Base-by-base conservation (phyloP, 108 stramenopile species). In the Nannochloropsis salina region DNA sequence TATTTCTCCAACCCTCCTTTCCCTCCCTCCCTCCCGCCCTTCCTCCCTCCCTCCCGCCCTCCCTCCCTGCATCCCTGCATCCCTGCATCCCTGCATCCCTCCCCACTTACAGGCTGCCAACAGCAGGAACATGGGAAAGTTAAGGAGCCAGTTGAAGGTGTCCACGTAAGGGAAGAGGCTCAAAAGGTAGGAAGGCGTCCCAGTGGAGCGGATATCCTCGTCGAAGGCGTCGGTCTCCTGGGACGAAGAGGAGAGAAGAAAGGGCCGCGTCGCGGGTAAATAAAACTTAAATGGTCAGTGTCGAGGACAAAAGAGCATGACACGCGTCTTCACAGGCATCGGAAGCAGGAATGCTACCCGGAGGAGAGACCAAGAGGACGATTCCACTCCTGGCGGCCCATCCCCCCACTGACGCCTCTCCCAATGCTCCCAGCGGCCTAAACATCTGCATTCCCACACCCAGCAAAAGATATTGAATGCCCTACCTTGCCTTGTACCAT, bases 41-140 rank as follows among this genome's bases (percentile, higher is more conserved):
- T 12, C 12, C 47, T 12, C 15, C 12, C 47, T 51, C 10, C 47
- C 47, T 12, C 12, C 47, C 47, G 12, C 47, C 47, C 12, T 51
- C 47, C 47, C 15, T 0, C 31, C 31, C 31, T 31, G 1, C 45
- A 91, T 94, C 9, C 94, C 94, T 81, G 95, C 96, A 84, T 96
- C 96, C 42, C 89, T 82, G 42, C 47, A 15, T 15, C 47, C 15
- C 15, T 51, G 12, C 47, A 51, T 15, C 47, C 47, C 12, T 15
- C 15, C 12, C 47, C 47, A 51, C 47, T 51, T 51, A 12, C 61
- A 74, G 61, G 61, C 61, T 2, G n/a, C 61, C 4, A 74, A 6
- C 61, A 74, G 61, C 61, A 74, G n/a, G 61, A n/a, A 74, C 61
- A 74, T 74, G 61, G 61, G 61, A 74, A 74, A 74, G 61, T 74